A percentile compares a stretch with the other conserved stretches of the same genome.
Conservation (phyloP, 352 stramenopile species). For the Bremia lactucae region DNA sequence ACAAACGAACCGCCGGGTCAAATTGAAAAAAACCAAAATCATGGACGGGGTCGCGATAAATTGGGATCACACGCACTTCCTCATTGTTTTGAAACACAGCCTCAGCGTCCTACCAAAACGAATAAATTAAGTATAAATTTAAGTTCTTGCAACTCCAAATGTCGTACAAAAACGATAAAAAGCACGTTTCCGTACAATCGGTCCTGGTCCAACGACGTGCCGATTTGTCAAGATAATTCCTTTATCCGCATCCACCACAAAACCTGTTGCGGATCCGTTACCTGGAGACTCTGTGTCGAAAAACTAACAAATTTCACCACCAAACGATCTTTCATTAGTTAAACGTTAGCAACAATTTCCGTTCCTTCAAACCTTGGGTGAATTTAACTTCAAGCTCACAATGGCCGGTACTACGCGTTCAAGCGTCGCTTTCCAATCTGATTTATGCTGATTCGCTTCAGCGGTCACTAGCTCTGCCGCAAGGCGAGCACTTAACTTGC, state of each 20-base stretch:
- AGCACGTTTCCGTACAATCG: conserved; percentile 41
- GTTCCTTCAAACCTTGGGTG: conserved; percentile 44
- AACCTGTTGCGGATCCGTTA: conserved; percentile 86
- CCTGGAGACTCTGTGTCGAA: conserved; percentile 85
- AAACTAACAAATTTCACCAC: conserved; percentile 57
- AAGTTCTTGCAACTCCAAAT: too few relatives aligned
- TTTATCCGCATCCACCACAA: conserved; percentile 86
- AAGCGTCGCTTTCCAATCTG: conserved; percentile 78
- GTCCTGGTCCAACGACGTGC: conserved; percentile 82
- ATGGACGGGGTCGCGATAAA: conserved; percentile 89
- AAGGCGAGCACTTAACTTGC: conserved; percentile 51
- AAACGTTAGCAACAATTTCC: neutral
- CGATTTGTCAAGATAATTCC: conserved; percentile 91
- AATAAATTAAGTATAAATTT: too few relatives aligned
- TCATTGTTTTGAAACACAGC: conserved; percentile 91
- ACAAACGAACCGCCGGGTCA: conserved; percentile 46
- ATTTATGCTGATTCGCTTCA: conserved; percentile 51
- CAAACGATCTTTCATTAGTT: conserved; percentile 5
- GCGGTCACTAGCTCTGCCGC: conserved; percentile 55
- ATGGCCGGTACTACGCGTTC: conserved; percentile 79
- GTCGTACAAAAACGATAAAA: neutral
- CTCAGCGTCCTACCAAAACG: conserved; percentile 62
- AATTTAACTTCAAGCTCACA: conserved; percentile 84
- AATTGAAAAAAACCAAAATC: conserved; percentile 92
- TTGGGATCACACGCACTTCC: conserved; percentile 85